Evolutionary conservation across 805 yeast species (phyloP).

Genomic region (Yamadazyma kitorensis): DNA sequence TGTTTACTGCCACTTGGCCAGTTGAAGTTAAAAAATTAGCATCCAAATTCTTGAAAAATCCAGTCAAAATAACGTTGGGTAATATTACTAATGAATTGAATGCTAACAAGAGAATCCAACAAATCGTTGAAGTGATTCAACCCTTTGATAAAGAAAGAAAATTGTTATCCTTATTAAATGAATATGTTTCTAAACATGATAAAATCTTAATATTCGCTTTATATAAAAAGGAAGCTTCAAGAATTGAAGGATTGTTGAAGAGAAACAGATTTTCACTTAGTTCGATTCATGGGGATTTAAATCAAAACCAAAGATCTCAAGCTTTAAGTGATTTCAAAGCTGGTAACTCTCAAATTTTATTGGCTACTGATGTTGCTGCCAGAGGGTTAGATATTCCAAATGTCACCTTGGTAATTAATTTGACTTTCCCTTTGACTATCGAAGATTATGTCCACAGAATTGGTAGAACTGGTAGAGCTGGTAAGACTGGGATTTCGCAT

Average conservation of each 20-base stretch:
- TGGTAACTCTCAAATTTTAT: conserved; percentile 70
- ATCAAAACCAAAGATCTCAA: conserved; percentile 86
- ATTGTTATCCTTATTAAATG: conserved; percentile 65
- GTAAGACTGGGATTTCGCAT: conserved; percentile 90
- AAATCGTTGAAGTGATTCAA: conserved; percentile 82
- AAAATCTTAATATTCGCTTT: conserved; percentile 89
- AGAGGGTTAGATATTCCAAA: conserved; percentile 97
- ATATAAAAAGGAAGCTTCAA: conserved; percentile 93
- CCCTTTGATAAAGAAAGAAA: conserved; percentile 78
- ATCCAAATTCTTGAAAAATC: conserved; percentile 70
- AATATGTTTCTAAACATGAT: conserved; percentile 69
- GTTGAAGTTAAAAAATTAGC: conserved; percentile 95
- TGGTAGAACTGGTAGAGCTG: conserved; percentile 98
- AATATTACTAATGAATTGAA: conserved; percentile 82
- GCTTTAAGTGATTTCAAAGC: conserved; percentile 83
- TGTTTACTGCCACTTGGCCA: conserved; percentile 99
- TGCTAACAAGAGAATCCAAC: conserved; percentile 93
- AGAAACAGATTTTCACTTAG: conserved; percentile 78
- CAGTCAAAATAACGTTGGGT: conserved; percentile 92
- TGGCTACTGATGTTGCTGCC: conserved; percentile 98
- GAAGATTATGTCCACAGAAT: conserved; percentile 97
- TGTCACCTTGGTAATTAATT: conserved; percentile 90
- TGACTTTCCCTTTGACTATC: conserved; percentile 93
- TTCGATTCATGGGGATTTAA: conserved; percentile 94
- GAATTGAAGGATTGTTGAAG: conserved; percentile 75